Evolutionary conservation across 2,329 filamentous ascomycete species (phyloP).

Genomic region (Trichocomaceae sp.): DNA sequence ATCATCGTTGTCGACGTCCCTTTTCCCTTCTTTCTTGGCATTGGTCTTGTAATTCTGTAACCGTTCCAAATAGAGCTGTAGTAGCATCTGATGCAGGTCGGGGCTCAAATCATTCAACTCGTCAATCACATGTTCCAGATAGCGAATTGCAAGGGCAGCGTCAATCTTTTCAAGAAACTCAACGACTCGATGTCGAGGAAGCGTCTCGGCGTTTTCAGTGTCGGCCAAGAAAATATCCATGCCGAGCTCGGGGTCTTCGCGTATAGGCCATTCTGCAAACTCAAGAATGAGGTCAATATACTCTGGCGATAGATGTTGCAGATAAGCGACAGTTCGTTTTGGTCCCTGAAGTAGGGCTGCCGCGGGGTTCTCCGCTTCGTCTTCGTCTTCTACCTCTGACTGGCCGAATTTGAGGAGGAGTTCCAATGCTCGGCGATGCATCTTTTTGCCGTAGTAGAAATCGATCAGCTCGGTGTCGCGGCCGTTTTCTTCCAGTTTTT

Average conservation of each 20-base stretch:
- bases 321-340: slow-evolving; percentile 74
- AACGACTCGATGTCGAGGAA: slow-evolving; percentile 71
- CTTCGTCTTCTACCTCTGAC: slow-evolving; percentile 27
- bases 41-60: slow-evolving; percentile 39
- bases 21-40: slow-evolving; percentile 25
- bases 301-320: slow-evolving; percentile 81
- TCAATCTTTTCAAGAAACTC: slow-evolving; percentile 67
- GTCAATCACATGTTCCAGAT: slow-evolving; percentile 83
- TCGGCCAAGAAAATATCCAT: slow-evolving; percentile 94
- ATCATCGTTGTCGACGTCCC: not conserved
- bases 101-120: slow-evolving; percentile 80
- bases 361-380: slow-evolving; percentile 29
- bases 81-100: slow-evolving; percentile 78
- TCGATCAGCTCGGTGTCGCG: slow-evolving; percentile 94
- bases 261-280: slow-evolving; percentile 82
- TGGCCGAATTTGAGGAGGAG: slow-evolving; percentile 75
- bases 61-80: slow-evolving; percentile 61
- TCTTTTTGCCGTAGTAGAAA: slow-evolving; percentile 90
- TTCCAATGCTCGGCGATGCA: slow-evolving; percentile 80
- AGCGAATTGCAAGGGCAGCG: slow-evolving; percentile 64
- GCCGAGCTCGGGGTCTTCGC: slow-evolving; percentile 62
- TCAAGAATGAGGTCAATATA: slow-evolving; percentile 87
- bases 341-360: slow-evolving; percentile 65
- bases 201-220: slow-evolving; percentile 85
- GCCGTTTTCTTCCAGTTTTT: slow-evolving; percentile 79